Percentiles rank a stretch among this genome's conserved stretches.
These are phyloP conservation scores for Trapa bicornis DNA, from an alignment of 345 rosid genomes.

Conservation along the genomic window DNA sequence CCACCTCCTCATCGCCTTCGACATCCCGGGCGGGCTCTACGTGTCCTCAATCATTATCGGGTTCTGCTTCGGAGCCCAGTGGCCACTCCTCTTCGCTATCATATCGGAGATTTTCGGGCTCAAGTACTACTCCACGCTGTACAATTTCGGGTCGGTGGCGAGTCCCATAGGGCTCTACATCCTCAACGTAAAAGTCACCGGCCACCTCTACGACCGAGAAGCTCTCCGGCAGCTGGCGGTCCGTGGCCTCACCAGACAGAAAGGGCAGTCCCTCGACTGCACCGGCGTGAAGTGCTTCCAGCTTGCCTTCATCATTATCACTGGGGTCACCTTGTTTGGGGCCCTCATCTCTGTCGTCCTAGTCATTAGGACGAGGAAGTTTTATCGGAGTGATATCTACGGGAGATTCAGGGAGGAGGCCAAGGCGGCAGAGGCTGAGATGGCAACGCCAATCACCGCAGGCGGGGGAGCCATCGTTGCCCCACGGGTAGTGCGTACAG, in stretches of 20 bases:
- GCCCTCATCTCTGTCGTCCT: constrained; percentile 33
- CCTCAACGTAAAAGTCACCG: constrained; percentile 40
- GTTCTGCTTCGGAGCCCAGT: constrained; percentile 50
- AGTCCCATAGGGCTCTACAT: constrained; percentile 54
- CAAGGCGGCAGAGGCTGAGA: constrained; percentile 23
- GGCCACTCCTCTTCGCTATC: constrained; percentile 47
- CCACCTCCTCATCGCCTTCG: constrained; percentile 37
- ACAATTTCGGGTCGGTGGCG: constrained; percentile 46
- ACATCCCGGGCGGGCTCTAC: constrained; percentile 31
- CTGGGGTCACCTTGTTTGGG: constrained; percentile 42
- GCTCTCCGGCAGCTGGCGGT: constrained; percentile 37
- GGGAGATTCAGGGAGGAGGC: constrained; percentile 43
- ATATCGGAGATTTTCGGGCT: constrained; percentile 57
- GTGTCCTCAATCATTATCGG: constrained; percentile 42
- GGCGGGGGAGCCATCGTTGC: background rate
- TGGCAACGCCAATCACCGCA: constrained; percentile 14
- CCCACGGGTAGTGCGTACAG: background rate
- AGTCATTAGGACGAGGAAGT: constrained; percentile 45
- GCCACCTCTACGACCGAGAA: constrained; percentile 44
- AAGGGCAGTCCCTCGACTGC: constrained; percentile 27
- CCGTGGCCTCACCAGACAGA: constrained; percentile 13
- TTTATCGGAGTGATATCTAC: constrained; percentile 52
- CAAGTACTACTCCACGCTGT: constrained; percentile 49
- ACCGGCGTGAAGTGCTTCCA: constrained; percentile 40
- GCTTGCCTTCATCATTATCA: constrained; percentile 40